phyloP scores from a whole-genome alignment of 495 filamentous ascomycete species.

The Neurospora terricola region DNA sequence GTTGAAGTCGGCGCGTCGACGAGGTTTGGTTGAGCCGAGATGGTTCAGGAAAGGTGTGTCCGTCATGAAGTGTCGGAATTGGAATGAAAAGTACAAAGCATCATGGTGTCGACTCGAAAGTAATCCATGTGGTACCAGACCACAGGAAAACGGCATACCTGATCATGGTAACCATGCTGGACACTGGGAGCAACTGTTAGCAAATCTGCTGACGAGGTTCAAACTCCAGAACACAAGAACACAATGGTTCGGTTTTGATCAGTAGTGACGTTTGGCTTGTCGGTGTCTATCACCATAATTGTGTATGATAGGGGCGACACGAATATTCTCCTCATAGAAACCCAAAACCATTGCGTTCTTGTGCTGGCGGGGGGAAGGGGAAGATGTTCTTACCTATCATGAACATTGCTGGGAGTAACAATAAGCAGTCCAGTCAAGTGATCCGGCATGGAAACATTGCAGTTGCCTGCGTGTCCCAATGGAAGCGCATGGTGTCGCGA shows the following conservation, averaged over 20 bases:
- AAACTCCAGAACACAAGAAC: conserved; percentile 1
- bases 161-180: background rate
- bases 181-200: conserved; percentile 15
- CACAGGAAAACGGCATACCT: background rate
- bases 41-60: conserved; percentile 36
- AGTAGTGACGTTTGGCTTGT: conserved; percentile 87
- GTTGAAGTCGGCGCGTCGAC: background rate
- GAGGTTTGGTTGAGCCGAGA: conserved; percentile 20
- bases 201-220: background rate
- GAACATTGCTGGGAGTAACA: background rate
- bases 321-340: conserved; percentile 65
- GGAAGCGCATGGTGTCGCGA: background rate
- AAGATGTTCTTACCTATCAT: conserved; percentile 21
- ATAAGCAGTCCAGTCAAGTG: background rate
- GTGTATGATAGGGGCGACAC: conserved; percentile 92
- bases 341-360: background rate
- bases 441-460: background rate
- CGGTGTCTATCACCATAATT: conserved; percentile 76
- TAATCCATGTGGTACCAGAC: background rate
- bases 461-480: background rate
- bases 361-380: background rate
- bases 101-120: conserved; percentile 30
- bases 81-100: conserved; percentile 53
- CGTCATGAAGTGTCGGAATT: conserved; percentile 45
- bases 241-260: conserved; percentile 28